Base-by-base conservation (phyloP, 2,329 filamentous ascomycete genomes). In the Trichoderma endophyticum region DNA sequence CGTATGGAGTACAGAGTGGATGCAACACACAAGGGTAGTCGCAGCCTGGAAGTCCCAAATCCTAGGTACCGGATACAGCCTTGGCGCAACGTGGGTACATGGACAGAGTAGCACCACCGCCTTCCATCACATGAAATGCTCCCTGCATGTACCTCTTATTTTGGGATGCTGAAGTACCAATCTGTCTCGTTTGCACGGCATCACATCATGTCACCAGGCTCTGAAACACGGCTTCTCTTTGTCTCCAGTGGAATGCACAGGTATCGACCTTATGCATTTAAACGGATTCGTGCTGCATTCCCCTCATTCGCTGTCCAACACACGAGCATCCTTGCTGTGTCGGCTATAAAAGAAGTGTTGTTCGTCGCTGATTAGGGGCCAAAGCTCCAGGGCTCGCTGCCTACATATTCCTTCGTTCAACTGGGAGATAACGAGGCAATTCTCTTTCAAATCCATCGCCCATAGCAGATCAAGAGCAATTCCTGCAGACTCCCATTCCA, bases 281-380 rank as follows among this genome's bases (percentile, higher is more conserved):
- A n/a, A 18, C 15, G 24, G 51, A 67, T 12, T 57, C 32, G 15
- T 56, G 43, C 63, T 34, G 51, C 51, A 8, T 18, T 26, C 60
- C 60, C 21, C 48, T 57, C 32, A 57, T 26, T 18, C n/a, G 21
- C 32, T 14, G 51, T 36, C 39, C 32, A 57, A 57, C 51, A 26
- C 30, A 56, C 15, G 30, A 32, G 43, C 34, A 18, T 34, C 48
- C 63, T 32, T 39, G 32, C 63, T 34, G 63, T 3, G 28, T 32
- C 32, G 64, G 51, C 8, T 54, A 65, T 65, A 65, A 64, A 64
- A 65, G 62, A 65, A 32, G 30, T 56, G 43, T 21, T 67, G 64
- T 67, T 67, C 51, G 64, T 34, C 51, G 64, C 30, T 57, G 18
- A 12, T 30, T 21, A 21, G 18, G 14, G 24, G 39, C 26, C 18